Evolutionary conservation across 805 yeast species (phyloP).

Genomic region (Komagataella pastoris): DNA sequence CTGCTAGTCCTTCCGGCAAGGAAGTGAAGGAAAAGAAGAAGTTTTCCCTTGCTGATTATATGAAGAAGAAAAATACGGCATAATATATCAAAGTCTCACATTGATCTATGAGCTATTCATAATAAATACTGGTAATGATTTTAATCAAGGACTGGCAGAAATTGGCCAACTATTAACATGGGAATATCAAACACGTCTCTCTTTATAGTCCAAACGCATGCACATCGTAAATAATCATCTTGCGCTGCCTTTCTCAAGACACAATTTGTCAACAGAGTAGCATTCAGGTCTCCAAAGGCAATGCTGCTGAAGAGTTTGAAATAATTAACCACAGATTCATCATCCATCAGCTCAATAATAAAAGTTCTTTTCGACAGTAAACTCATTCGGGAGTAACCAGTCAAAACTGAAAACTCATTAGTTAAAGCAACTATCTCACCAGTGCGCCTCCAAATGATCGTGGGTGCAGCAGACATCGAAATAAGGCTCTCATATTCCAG

Average conservation of each 20-base stretch:
- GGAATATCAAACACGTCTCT: slow-evolving; percentile 78
- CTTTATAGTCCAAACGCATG: slow-evolving; percentile 78
- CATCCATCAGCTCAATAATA: slow-evolving; percentile 76
- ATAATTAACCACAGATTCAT: slow-evolving; percentile 57
- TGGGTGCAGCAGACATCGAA: slow-evolving; percentile 59
- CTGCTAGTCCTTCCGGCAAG: background rate
- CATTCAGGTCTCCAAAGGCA: slow-evolving; percentile 55
- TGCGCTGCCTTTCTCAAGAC: slow-evolving; percentile 25
- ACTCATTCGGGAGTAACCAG: slow-evolving; percentile 49
- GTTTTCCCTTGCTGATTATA: background rate
- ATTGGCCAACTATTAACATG: slow-evolving; percentile 73
- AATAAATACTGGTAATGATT: background rate
- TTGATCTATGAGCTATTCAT: background rate
- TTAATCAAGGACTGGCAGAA: slow-evolving; percentile 44
- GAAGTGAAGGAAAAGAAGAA: background rate
- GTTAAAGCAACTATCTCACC: slow-evolving; percentile 77
- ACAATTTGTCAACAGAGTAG: slow-evolving; percentile 37
- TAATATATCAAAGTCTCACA: background rate
- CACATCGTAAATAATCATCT: slow-evolving; percentile 36
- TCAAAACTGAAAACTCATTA: slow-evolving; percentile 56
- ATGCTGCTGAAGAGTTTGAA: slow-evolving; percentile 58
- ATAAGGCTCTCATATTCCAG: slow-evolving; percentile 42
- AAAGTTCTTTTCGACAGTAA: slow-evolving; percentile 48
- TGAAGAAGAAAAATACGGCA: background rate
- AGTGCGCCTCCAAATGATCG: slow-evolving; percentile 76